Evolutionary conservation across 1,284 basidiomycete genomes (phyloP).

Genomic region (Rhodotorula sp.): DNA sequence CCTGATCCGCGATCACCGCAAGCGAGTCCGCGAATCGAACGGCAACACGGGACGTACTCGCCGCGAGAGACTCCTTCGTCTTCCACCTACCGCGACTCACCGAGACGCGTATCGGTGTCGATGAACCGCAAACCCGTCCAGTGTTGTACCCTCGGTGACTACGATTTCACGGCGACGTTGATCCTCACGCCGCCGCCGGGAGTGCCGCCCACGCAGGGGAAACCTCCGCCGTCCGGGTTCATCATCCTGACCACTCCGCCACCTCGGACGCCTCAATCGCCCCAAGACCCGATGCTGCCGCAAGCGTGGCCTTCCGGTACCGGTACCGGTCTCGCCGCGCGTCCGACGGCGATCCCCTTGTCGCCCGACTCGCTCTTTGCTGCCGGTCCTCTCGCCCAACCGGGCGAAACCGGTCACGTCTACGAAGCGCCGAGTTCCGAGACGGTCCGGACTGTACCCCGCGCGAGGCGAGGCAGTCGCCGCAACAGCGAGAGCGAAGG

Average conservation of each 20-base stretch:
- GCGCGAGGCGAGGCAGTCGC: background rate
- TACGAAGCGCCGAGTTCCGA: slow-evolving; percentile 1
- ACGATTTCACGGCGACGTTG: slow-evolving; percentile 2
- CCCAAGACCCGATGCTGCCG: background rate
- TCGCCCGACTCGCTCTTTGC: background rate
- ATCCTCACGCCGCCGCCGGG: background rate
- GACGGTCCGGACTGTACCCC: background rate
- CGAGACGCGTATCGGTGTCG: background rate
- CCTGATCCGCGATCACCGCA: background rate
- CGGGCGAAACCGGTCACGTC: background rate
- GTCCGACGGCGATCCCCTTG: background rate
- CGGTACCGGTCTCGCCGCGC: background rate
- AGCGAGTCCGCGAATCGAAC: background rate
- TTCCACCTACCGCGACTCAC: background rate
- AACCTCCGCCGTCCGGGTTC: slow-evolving; percentile 5
- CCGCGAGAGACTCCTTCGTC: no score
- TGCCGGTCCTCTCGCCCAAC: background rate
- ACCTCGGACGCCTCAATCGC: background rate
- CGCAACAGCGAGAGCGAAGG: background rate
- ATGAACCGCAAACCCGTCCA: background rate
- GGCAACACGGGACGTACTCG: background rate
- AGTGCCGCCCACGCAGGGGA: background rate
- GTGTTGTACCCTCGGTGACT: background rate
- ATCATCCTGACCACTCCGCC: slow-evolving; percentile 10
- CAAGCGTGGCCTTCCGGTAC: background rate